Evolutionary conservation across 176 grass and related monocot species (phyloP).

Genomic region (Bonia amplexicaulis): DNA sequence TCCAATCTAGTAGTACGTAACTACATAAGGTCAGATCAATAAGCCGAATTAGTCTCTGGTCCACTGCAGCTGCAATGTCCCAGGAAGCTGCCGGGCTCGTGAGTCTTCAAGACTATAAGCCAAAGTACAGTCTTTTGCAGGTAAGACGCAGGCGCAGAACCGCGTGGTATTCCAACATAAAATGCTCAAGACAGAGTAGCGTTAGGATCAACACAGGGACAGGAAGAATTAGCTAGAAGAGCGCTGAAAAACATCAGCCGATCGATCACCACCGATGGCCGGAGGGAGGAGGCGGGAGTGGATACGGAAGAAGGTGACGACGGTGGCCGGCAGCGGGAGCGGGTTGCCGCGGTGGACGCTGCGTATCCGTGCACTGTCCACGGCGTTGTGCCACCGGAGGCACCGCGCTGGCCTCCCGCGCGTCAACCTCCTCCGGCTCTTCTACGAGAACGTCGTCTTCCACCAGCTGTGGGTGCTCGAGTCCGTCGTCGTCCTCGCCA

Average conservation of each 20-base stretch:
- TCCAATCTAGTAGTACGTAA: too few species aligned
- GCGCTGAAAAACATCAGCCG: not conserved
- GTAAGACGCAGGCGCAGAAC: not conserved
- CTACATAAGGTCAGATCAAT: not conserved
- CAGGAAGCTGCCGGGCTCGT: not conserved
- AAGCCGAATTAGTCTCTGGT: not conserved
- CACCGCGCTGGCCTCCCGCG: not conserved
- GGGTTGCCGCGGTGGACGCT: constrained; percentile 5
- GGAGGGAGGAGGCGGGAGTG: constrained; percentile 39
- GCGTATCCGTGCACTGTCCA: constrained; percentile 24
- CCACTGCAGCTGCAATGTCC: not conserved
- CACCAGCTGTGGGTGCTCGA: constrained; percentile 45
- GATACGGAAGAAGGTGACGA: constrained; percentile 37
- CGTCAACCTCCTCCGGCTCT: not conserved
- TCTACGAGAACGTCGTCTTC: constrained; percentile 41
- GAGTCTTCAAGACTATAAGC: not conserved
- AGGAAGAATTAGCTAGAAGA: not conserved
- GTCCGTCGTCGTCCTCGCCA: constrained; percentile 40
- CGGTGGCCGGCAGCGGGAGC: not conserved
- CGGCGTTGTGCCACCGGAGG: constrained; percentile 18
- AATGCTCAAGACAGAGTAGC: not conserved
- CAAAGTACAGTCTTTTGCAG: not conserved
- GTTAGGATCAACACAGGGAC: not conserved
- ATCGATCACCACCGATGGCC: not conserved
- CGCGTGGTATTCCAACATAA: not conserved